A percentile compares a stretch with the other conserved stretches of the same genome.
These are phyloP conservation scores for Grammothele lineata DNA, from an alignment of 768 basidiomycete species.

Conservation along the genomic window DNA sequence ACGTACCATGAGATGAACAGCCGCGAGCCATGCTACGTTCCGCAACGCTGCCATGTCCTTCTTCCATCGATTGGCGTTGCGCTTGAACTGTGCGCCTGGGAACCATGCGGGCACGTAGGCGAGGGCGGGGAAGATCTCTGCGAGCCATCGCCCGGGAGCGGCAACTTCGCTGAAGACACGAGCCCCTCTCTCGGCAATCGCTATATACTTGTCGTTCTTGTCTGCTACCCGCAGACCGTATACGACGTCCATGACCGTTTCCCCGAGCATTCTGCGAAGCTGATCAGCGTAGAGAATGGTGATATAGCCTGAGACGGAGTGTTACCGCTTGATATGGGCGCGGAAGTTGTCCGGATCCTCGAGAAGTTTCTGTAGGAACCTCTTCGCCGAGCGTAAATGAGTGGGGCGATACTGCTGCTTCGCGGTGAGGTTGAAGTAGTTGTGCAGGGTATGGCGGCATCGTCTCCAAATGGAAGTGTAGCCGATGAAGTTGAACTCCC, in stretches of 20 bases:
- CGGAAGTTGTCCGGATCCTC: neutral
- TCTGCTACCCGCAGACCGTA: constrained; percentile 9
- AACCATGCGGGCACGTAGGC: constrained; percentile 22
- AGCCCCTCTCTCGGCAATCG: constrained; percentile 2
- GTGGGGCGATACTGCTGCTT: neutral
- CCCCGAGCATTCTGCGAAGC: neutral
- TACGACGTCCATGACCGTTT: constrained; percentile 2
- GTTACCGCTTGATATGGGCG: constrained; percentile 4
- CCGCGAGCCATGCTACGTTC: neutral
- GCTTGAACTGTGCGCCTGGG: constrained; percentile 21
- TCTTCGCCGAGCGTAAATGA: neutral
- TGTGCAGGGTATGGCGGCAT: constrained; percentile 2
- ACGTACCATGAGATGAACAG: neutral
- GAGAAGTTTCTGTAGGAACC: neutral
- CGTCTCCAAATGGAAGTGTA: constrained; percentile 6
- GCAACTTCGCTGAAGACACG: neutral
- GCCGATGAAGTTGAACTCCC: constrained; percentile 1
- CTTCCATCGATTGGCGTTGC: constrained; percentile 3
- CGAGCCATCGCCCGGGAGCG: constrained; percentile 1
- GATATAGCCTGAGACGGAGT: too few relatives aligned
- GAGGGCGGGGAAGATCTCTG: constrained; percentile 3
- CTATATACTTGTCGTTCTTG: constrained; percentile 1
- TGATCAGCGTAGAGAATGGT: neutral
- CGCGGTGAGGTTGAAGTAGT: neutral
- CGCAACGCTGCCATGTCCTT: neutral